Conservation (phyloP, 2,329 filamentous ascomycete genomes). For the Stachybotrys elegans region DNA sequence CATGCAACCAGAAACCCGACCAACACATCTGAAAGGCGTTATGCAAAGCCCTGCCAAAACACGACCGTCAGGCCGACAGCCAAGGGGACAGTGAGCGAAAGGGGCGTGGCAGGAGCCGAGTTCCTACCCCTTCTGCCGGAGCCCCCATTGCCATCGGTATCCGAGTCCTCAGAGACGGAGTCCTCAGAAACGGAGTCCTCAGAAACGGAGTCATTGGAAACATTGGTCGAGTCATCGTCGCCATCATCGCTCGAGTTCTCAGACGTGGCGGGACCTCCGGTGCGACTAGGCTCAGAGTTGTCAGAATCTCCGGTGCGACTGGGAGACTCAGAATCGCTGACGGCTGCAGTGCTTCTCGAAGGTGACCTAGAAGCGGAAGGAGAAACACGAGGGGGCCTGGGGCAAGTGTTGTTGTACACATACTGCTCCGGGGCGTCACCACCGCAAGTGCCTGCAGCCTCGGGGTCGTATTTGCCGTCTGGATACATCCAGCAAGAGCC, state of each 20-base stretch:
- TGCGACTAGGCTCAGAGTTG: not conserved
- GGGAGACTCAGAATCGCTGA: not conserved
- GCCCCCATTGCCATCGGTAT: no score
- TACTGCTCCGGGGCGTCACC: conserved; percentile 17
- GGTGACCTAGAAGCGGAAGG: conserved; percentile 2
- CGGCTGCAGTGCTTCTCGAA: not conserved
- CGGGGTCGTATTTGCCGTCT: conserved; percentile 18
- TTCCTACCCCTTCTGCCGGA: no score
- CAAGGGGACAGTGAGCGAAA: conserved; percentile 12
- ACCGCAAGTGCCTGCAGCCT: conserved; percentile 14
- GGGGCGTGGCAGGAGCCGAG: conserved; percentile 12
- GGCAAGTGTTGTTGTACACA: conserved; percentile 24
- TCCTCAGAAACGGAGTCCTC: conserved; percentile 5
- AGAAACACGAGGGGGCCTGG: conserved; percentile 14
- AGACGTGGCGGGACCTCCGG: not conserved
- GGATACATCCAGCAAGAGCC: conserved; percentile 25
- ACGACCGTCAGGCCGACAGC: conserved; percentile 13
- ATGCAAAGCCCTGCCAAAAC: conserved; percentile 8
- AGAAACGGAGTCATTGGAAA: conserved; percentile 5
- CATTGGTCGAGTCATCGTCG: no score
- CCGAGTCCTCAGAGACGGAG: conserved; percentile 2
- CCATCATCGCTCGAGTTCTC: no score
- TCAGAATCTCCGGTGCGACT: not conserved
- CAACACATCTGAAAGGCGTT: no score
- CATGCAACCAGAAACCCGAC: no score